A percentile compares a stretch with the other conserved stretches of the same genome.
Conservation (phyloP, 306 rosid genomes). For the Vicia villosa region DNA sequence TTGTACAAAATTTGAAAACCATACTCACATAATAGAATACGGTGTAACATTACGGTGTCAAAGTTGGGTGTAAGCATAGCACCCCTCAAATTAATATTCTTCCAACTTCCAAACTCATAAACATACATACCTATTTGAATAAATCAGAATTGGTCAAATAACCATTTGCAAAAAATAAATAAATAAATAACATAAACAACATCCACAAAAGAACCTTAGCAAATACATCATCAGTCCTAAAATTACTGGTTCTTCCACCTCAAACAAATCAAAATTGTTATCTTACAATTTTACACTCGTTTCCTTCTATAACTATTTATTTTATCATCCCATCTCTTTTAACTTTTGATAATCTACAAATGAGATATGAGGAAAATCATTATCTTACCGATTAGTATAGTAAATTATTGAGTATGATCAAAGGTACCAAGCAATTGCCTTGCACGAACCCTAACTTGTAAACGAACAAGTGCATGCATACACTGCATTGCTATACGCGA, state of each 20-base stretch:
- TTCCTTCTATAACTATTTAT: background rate
- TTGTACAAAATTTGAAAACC: too few relatives aligned
- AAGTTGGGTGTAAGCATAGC: too few relatives aligned
- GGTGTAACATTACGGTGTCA: too few relatives aligned
- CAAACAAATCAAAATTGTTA: background rate
- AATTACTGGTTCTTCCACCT: background rate
- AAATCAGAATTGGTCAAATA: too few relatives aligned
- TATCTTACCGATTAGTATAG: background rate
- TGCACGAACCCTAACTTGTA: slow-evolving; percentile 78
- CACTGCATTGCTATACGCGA: slow-evolving; percentile 73
- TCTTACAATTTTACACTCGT: background rate
- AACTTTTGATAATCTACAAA: background rate
- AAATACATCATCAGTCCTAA: background rate
- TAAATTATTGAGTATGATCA: background rate
- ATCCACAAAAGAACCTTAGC: background rate
- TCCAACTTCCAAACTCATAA: too few relatives aligned
- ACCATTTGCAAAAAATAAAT: too few relatives aligned
- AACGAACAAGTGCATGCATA: slow-evolving; percentile 68
- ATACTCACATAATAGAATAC: too few relatives aligned
- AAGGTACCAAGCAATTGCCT: slow-evolving; percentile 55
- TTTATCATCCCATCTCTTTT: background rate
- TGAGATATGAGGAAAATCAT: background rate
- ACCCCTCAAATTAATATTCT: too few relatives aligned
- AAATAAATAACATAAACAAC: too few relatives aligned
- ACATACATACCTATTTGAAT: too few relatives aligned